Evolutionary conservation across 805 yeast species (phyloP), one percentile per base, ranked within the genome.

Genomic region (Ogataea pignaliae): DNA sequence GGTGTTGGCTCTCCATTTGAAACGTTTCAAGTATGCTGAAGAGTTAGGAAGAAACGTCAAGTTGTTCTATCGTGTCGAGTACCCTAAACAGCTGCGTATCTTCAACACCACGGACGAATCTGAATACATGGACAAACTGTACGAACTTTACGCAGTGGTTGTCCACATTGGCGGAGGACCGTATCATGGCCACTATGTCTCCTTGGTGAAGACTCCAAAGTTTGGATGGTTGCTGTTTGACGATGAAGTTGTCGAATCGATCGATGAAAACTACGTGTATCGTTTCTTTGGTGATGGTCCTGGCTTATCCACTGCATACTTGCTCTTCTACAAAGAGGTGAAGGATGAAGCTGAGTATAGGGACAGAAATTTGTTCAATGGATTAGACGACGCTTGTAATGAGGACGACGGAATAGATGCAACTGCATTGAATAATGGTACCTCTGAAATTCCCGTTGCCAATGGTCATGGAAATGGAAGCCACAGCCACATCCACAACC

Each of bases 141-240:
- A 89, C 57, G 96, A 90, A 55, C 67, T 93, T 40, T 84, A 81
- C 50, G 88, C 91, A 0, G 82, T 91, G 36, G 93, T 93, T 11
- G 89, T 93, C 10, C 99, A 93, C 60, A 81, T 93, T 53, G 99
- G 99, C 6, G 95, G 97, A 3, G 97, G 98, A 0, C 97, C 98
- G 1, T 89, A 88, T 69, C 97, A 90, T 65, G 99, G 99, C 0
- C 99, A 93, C 61, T 93, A 93, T 62, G 91, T 93, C 10, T 76
- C 96, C 0, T 69, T 93, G 5, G 84, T 93, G 47, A 88, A 88
- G 59, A 83, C 89, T 5, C 81, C 77, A 42, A 72, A 76, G 17
- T 77, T 79, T 34, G 90, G 96, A 0, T 93, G 99, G 99, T 67
- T 93, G 29, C 66, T 93, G 45, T 93, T 87, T 66, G 99, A 93